Evolutionary conservation across 2,329 filamentous ascomycete species (phyloP), one percentile per base, ranked within the genome.

Genomic region (Colletotrichum cereale): DNA sequence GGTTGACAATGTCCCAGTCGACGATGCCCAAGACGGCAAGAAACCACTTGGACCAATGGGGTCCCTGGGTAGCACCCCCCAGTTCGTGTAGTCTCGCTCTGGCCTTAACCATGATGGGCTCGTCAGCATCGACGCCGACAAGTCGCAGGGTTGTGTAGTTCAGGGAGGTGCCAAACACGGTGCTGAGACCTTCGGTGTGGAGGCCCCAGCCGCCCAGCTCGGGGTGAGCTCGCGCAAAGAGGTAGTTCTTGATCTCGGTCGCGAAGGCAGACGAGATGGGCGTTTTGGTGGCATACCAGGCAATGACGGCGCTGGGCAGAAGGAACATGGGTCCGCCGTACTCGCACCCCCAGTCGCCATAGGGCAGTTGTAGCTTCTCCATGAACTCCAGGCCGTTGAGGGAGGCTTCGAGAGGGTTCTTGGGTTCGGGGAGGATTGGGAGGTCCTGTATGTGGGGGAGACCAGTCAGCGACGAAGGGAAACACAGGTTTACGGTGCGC

Each of bases 31-130:
- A 83, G 3, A 97, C 87, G 48, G 92, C 92, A 57, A 99, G 87
- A 95, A 95, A 98, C 81, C 97, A 97, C 79, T 99, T 99, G n/a
- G 90, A 90, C 96, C 96, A 99, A 79, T 98, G 96, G 29, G 96
- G 97, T 1, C 90, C 90, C 77, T 94, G 91, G 18, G 93, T 85
- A 1, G 94, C 94, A 36, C 96, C 96, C 14, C 96, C 96, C 50
- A 98, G 86, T 78, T 92, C 91, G 82, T 98, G 94, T 40, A 99
- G 84, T 26, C 91, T 92, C 1, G 87, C 91, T 73, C 97, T 89
- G 2, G 96, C 96, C 81, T 93, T 96, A 63, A 94, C 87, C 91
- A 98, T 93, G 52, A 93, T 85, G 18, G 93, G 90, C 62, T 98
- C 93, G 74, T 98, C 94, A 3, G 94, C 89, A 63, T 92, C 90